Conservation (phyloP, 257 asterid genomes). For the Salvia hispanica region DNA sequence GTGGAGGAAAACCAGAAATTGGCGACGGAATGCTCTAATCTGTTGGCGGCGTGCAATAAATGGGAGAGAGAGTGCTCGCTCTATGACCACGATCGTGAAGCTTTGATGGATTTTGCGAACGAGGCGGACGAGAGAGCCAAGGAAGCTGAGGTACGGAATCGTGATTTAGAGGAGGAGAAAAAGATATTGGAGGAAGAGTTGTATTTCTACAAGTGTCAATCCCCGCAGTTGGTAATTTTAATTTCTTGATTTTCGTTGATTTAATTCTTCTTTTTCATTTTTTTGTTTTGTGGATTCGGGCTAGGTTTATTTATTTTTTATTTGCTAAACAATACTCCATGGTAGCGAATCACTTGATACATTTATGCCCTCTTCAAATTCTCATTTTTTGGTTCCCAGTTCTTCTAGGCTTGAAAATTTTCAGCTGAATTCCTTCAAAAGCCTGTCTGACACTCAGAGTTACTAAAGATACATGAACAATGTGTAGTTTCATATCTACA, state of each 20-base stretch:
- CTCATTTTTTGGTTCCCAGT: neutral
- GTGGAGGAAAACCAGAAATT: conserved; percentile 92
- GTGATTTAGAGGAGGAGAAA: conserved; percentile 66
- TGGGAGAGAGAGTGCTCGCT: conserved; percentile 94
- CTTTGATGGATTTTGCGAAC: conserved; percentile 90
- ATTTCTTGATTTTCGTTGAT: conserved; percentile 19
- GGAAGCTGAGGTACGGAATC: conserved; percentile 66
- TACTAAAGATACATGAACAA: conserved; percentile 1
- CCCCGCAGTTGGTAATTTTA: conserved; percentile 50
- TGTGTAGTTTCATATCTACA: neutral
- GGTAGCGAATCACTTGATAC: neutral
- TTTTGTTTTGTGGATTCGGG: neutral
- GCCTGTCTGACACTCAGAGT: neutral
- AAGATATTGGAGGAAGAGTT: conserved; percentile 58
- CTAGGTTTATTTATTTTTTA: neutral
- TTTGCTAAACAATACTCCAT: neutral
- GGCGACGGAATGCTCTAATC: conserved; percentile 68
- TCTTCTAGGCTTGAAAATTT: conserved; percentile 1
- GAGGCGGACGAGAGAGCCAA: conserved; percentile 95
- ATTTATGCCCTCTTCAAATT: neutral
- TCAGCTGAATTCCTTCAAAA: conserved; percentile 5
- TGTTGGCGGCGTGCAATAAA: conserved; percentile 71
- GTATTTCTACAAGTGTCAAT: conserved; percentile 43
- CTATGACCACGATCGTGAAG: conserved; percentile 89
- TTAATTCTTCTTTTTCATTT: neutral